phyloP scores from a whole-genome alignment of 495 filamentous ascomycete species.

The Podospora conica region DNA sequence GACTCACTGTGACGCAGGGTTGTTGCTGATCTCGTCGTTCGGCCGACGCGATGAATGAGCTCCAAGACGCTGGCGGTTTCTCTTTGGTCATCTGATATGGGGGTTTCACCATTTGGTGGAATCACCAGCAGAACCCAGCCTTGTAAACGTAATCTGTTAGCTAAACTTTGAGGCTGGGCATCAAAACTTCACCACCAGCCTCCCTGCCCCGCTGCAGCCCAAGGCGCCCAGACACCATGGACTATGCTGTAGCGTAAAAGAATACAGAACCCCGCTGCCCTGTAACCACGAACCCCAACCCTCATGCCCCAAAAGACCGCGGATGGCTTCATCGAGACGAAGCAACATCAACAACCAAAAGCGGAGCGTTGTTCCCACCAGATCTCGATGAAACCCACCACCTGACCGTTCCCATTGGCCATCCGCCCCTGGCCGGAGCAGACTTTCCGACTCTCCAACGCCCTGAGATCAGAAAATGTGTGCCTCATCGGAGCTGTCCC shows the following conservation, averaged over 20 bases:
- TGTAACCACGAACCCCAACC: not conserved
- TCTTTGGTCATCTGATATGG: not conserved
- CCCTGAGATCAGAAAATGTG: not conserved
- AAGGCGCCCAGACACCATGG: no score
- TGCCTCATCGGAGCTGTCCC: not conserved
- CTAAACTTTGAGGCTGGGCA: not conserved
- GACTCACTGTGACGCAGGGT: not conserved
- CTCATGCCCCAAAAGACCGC: not conserved
- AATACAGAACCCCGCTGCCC: not conserved
- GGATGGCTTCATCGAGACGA: not conserved
- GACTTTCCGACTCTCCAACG: not conserved
- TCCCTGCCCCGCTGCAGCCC: not conserved
- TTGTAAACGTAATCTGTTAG: not conserved
- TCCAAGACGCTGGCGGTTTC: not conserved
- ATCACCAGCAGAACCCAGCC: not conserved
- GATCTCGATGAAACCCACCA: not conserved
- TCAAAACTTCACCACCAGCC: not conserved
- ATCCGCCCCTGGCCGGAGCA: not conserved
- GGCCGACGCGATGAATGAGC: not conserved
- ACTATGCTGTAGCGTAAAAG: no score
- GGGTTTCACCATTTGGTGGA: not conserved
- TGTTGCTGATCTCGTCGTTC: not conserved
- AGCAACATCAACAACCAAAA: not conserved
- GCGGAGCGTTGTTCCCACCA: not conserved
- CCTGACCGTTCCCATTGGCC: not conserved